Conservation (phyloP, 768 basidiomycete genomes). For the Lanmaoa rubissima region DNA sequence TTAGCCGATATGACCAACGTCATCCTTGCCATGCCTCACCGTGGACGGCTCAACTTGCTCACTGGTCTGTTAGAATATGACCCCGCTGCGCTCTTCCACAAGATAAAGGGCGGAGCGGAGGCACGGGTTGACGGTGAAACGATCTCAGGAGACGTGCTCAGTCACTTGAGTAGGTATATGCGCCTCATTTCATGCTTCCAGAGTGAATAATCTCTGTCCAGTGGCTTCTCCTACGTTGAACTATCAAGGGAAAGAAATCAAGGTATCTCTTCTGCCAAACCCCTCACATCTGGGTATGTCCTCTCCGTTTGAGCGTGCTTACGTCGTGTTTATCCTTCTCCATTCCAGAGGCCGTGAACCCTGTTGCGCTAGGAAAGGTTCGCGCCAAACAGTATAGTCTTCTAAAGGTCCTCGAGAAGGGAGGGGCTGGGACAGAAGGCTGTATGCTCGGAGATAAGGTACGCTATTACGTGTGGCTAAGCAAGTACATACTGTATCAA, state of each 20-base stretch:
- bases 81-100: slow-evolving; percentile 74
- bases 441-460: slow-evolving; percentile 35
- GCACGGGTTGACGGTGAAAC: slow-evolving; percentile 56
- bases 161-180: slow-evolving; percentile 63
- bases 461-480: background rate
- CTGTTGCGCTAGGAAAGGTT: slow-evolving; percentile 85
- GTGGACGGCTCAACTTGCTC: slow-evolving; percentile 83
- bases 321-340: too few relatives aligned
- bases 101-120: slow-evolving; percentile 80
- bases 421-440: slow-evolving; percentile 17
- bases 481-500: background rate
- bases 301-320: background rate
- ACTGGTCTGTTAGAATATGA: slow-evolving; percentile 71
- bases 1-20: slow-evolving; percentile 67
- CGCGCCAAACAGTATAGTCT: slow-evolving; percentile 88
- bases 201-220: slow-evolving; percentile 20
- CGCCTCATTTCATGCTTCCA: background rate
- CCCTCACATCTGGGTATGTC: slow-evolving; percentile 68
- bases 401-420: slow-evolving; percentile 57
- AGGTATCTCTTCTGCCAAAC: slow-evolving; percentile 77
- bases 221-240: slow-evolving; percentile 63
- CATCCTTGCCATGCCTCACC: slow-evolving; percentile 83
- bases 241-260: slow-evolving; percentile 51
- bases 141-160: slow-evolving; percentile 82
- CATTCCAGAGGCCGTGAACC: slow-evolving; percentile 74